phyloP scores from a whole-genome alignment of 2,329 filamentous ascomycete genomes.

The Chaetoscypha palmicola region DNA sequence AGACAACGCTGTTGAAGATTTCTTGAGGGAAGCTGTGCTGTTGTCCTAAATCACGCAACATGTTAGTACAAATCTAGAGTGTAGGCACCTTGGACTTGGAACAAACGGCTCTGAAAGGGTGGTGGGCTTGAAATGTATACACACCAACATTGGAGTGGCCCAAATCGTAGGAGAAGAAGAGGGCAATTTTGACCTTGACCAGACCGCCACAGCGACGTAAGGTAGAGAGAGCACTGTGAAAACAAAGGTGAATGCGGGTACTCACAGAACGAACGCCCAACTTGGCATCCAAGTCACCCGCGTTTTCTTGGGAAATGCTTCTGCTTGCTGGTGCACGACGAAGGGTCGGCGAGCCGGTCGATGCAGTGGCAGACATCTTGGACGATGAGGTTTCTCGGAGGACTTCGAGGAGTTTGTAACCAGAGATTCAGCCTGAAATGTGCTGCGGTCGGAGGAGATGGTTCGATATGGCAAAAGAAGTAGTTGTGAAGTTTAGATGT shows the following conservation, averaged over 20 bases:
- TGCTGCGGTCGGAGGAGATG: constrained; percentile 23
- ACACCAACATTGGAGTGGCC: no score
- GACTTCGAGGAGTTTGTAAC: constrained; percentile 11
- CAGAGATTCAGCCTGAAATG: constrained; percentile 13
- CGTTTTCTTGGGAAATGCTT: constrained; percentile 34
- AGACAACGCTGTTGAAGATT: constrained; percentile 38
- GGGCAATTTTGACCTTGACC: no score
- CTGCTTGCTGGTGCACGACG: constrained; percentile 32
- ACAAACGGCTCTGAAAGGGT: no score
- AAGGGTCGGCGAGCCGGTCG: constrained; percentile 38
- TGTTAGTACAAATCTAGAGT: constrained; percentile 11
- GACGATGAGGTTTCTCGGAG: constrained; percentile 3
- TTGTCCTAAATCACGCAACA: constrained; percentile 18
- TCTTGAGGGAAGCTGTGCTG: constrained; percentile 26
- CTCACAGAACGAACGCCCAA: constrained; percentile 29
- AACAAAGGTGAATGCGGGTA: constrained; percentile 7
- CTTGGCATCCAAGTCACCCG: constrained; percentile 21
- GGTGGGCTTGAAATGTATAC: no score
- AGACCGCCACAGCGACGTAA: no score
- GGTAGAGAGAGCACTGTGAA: no score
- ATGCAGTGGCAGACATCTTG: constrained; percentile 36
- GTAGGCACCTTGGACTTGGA: no score
- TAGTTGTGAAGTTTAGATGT: constrained; percentile 18
- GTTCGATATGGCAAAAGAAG: constrained; percentile 12
- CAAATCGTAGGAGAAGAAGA: no score